phyloP scores from a whole-genome alignment of 805 yeast genomes.

The Ogataea populi-albae region DNA sequence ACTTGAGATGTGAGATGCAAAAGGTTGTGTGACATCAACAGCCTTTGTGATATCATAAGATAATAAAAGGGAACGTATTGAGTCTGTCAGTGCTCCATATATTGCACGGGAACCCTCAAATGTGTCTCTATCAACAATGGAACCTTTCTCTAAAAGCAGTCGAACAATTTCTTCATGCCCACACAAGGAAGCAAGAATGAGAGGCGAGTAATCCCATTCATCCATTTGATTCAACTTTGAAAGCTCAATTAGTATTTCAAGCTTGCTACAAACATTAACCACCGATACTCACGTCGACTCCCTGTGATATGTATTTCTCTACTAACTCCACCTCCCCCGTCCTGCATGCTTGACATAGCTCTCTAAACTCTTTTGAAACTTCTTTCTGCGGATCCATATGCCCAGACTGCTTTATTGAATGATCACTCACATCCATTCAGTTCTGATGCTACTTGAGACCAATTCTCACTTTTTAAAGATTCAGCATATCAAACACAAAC shows the following conservation, averaged over 20 bases:
- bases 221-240: constrained; percentile 48
- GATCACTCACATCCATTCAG: too few relatives aligned
- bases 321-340: constrained; percentile 65
- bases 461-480: too few relatives aligned
- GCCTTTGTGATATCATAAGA: constrained; percentile 66
- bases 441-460: too few relatives aligned
- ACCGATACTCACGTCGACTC: constrained; percentile 44
- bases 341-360: constrained; percentile 65
- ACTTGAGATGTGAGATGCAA: constrained; percentile 64
- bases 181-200: constrained; percentile 69
- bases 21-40: constrained; percentile 66
- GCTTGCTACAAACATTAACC: too few relatives aligned
- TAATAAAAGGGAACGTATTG: constrained; percentile 55
- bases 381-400: constrained; percentile 3
- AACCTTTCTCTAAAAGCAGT: constrained; percentile 61
- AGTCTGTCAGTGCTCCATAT: constrained; percentile 73
- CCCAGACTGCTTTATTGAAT: too few relatives aligned
- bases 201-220: constrained; percentile 72
- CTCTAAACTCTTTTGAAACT: constrained; percentile 35
- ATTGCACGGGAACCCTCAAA: constrained; percentile 75
- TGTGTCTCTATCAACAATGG: constrained; percentile 77
- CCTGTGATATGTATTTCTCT: constrained; percentile 52
- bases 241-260: constrained; percentile 2
- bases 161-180: constrained; percentile 69
- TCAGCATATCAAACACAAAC: too few relatives aligned